These are phyloP conservation scores for Diaporthe sp. DNA, from an alignment of 2,329 filamentous ascomycete genomes.

Conservation along the genomic window DNA sequence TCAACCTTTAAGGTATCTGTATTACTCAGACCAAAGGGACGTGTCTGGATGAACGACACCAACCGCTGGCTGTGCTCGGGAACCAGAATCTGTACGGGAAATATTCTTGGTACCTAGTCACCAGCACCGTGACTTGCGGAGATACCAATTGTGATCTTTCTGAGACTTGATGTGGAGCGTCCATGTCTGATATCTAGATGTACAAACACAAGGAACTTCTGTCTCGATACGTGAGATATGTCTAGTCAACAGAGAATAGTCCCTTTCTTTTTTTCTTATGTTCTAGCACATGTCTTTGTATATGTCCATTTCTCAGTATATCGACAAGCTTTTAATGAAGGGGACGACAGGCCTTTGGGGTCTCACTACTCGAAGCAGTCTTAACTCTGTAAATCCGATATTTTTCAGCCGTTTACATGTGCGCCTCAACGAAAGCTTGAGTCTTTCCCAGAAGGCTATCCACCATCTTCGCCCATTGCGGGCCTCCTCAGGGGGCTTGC, in stretches of 20 bases:
- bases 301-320: too few species aligned
- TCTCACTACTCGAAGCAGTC: not conserved
- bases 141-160: too few species aligned
- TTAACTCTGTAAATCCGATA: not conserved
- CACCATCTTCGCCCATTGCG: not conserved
- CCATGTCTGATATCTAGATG: rapidly evolving
- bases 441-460: not conserved
- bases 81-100: not conserved
- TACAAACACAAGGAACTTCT: too few species aligned
- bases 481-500: too few species aligned
- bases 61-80: not conserved
- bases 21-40: too few species aligned
- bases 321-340: too few species aligned
- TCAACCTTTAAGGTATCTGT: not conserved
- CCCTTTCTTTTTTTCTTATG: too few species aligned
- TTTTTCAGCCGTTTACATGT: not conserved
- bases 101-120: not conserved
- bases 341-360: too few species aligned
- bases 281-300: too few species aligned
- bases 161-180: too few species aligned
- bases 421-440: not conserved
- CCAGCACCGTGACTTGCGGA: not conserved
- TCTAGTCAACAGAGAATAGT: too few species aligned
- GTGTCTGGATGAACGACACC: not conserved
- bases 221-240: too few species aligned